Evolutionary conservation across 2,329 filamentous ascomycete species (phyloP).

Genomic region (Polytolypa hystricis): DNA sequence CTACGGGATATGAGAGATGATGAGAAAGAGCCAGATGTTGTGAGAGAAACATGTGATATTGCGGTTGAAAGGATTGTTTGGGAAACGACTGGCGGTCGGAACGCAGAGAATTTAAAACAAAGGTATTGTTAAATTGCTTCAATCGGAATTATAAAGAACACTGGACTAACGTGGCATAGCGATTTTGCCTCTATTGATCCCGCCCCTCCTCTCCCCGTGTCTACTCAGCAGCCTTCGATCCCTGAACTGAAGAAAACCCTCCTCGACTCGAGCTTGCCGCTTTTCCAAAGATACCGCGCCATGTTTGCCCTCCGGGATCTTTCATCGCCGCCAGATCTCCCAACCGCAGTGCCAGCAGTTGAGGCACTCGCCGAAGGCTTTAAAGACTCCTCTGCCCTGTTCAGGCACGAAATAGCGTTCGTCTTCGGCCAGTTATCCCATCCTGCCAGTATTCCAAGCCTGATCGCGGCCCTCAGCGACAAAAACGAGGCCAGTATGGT

Average conservation of each 20-base stretch:
- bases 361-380: conserved; percentile 77
- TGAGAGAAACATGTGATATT: conserved; percentile 95
- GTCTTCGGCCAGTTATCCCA: conserved; percentile 95
- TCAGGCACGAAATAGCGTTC: conserved; percentile 96
- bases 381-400: conserved; percentile 75
- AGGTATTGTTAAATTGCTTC: conserved; percentile 46
- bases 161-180: conserved; percentile 40
- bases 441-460: conserved; percentile 87
- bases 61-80: conserved; percentile 89
- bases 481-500: conserved; percentile 87
- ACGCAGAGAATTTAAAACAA: conserved; percentile 64
- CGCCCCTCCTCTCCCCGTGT: conserved; percentile 72
- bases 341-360: conserved; percentile 79
- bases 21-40: conserved; percentile 61
- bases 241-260: conserved; percentile 63
- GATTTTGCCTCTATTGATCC: conserved; percentile 95
- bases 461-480: conserved; percentile 68
- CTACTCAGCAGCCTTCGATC: conserved; percentile 51
- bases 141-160: conserved; percentile 3
- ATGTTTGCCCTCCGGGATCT: conserved; percentile 97
- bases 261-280: conserved; percentile 64
- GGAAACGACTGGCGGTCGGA: conserved; percentile 65
- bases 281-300: conserved; percentile 89
- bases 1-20: conserved; percentile 65
- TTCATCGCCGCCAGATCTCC: conserved; percentile 80